phyloP scores from a whole-genome alignment of 1,139 yeast species.

The Yamadazyma trypodendri region DNA sequence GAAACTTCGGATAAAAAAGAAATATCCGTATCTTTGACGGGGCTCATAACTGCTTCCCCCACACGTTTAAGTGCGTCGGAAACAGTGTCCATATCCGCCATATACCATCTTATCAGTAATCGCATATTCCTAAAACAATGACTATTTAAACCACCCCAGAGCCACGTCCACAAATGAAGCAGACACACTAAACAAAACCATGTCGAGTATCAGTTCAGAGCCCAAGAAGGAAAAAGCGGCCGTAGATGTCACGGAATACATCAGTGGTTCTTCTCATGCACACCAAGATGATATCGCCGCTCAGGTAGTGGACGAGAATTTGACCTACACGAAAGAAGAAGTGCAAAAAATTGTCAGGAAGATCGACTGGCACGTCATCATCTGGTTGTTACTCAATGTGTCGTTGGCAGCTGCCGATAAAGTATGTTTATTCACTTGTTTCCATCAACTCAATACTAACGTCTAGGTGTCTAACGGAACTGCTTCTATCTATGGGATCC shows the following conservation, averaged over 20 bases:
- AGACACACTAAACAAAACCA: neutral
- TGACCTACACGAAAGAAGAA: slow-evolving; percentile 12
- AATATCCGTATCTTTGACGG: no score
- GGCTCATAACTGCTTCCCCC: no score
- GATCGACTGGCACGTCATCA: slow-evolving; percentile 52
- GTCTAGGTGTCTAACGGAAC: slow-evolving; percentile 9
- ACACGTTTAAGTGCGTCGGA: no score
- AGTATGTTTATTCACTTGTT: slow-evolving; percentile 2
- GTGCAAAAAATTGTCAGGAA: slow-evolving; percentile 31
- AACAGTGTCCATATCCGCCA: no score
- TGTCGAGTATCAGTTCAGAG: neutral
- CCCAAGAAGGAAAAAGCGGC: slow-evolving; percentile 9
- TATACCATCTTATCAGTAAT: no score
- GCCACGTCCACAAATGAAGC: no score
- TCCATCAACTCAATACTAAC: slow-evolving; percentile 1
- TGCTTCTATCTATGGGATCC: slow-evolving; percentile 55
- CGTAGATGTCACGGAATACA: slow-evolving; percentile 8
- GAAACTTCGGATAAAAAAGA: no score
- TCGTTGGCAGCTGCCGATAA: slow-evolving; percentile 17
- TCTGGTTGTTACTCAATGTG: slow-evolving; percentile 45
- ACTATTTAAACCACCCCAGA: no score
- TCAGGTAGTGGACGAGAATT: slow-evolving; percentile 16
- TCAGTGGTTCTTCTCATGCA: slow-evolving; percentile 3
- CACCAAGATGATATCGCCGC: slow-evolving; percentile 16
- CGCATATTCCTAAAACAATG: no score